These are phyloP conservation scores for Sporothrix variecibatus DNA, from an alignment of 2,329 filamentous ascomycete genomes.

Conservation along the genomic window DNA sequence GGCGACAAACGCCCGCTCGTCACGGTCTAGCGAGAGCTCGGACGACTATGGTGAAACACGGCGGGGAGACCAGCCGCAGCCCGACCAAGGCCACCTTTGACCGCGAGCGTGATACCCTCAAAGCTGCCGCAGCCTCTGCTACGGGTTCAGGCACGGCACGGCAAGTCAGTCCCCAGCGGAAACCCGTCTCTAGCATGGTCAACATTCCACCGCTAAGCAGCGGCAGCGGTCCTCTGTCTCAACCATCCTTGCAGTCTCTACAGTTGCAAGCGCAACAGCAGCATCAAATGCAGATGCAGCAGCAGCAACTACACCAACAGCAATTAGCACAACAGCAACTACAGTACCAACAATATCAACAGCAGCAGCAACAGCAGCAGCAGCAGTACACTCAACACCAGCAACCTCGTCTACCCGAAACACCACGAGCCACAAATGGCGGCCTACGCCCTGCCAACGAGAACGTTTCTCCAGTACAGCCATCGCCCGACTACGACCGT, in stretches of 20 bases:
- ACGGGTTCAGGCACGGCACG: slow-evolving; percentile 46
- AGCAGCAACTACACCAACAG: slow-evolving; percentile 8
- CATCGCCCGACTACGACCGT: slow-evolving; percentile 62
- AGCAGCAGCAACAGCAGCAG: slow-evolving; percentile 27
- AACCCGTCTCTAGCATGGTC: slow-evolving; percentile 46
- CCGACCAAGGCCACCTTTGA: slow-evolving; percentile 53
- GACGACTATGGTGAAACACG: slow-evolving; percentile 56
- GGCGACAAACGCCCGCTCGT: slow-evolving; percentile 72
- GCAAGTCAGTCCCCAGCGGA: slow-evolving; percentile 62
- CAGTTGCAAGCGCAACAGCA: slow-evolving; percentile 22
- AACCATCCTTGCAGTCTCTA: slow-evolving; percentile 55
- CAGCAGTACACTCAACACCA: slow-evolving; percentile 31
- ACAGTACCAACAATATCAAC: slow-evolving; percentile 30
- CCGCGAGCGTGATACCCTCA: slow-evolving; percentile 56
- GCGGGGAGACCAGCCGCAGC: slow-evolving; percentile 52
- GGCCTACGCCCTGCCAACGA: slow-evolving; percentile 49
- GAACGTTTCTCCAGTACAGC: slow-evolving; percentile 43
- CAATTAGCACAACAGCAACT: slow-evolving; percentile 25
- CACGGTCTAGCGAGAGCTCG: slow-evolving; percentile 51
- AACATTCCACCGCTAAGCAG: slow-evolving; percentile 26
- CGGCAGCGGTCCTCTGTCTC: slow-evolving; percentile 24
- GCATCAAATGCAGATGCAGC: slow-evolving; percentile 21
- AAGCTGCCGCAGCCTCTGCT: slow-evolving; percentile 43
- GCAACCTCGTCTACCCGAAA: slow-evolving; percentile 30
- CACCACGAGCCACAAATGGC: slow-evolving; percentile 30